Base-by-base conservation (phyloP, 345 rosid species). In the Brassica juncea region DNA sequence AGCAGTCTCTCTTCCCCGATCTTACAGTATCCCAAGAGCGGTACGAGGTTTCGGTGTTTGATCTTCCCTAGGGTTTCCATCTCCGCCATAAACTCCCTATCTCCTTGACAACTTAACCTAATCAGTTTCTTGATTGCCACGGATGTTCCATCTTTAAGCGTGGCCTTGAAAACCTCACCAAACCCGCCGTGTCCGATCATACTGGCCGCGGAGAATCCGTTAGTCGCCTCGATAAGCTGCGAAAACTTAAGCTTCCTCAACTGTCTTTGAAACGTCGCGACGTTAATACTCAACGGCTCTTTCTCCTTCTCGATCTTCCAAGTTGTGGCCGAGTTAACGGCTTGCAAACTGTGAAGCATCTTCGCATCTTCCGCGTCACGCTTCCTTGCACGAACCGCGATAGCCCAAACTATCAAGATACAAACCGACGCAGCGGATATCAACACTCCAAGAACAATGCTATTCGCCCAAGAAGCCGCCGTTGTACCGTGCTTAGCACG, bases 291-390 rank as follows among this genome's bases (percentile, higher is more conserved):
- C 69, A 94, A 44, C 11, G 99, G 99, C 80, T 94, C 99, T 81
- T 88, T 94, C 85, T 94, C 98, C 79, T 92, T 94, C 74, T 94
- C 99, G 47, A 94, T 92, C 87, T 92, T 94, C 99, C 99, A 94
- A 0, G 98, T 94, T 0, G 98, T 94, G 4, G 98, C 96, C 0
- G 97, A 94, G 28, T 90, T 86, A 14, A 87, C 82, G 8, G 95
- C 96, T 61, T 92, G 97, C 84, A 94, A 74, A 75, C 97, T 94
- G 7, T 82, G 87, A 34, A 94, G 94, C 93, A 94, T 91, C 86
- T 91, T 92, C 1, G 87, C 90, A 42, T 91, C 93, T 69, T 90
- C 94, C 3, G 89, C 94, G 70, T 91, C 97, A 83, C 80, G 87
- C 28, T 89, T 88, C 84, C 94, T 86, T 0, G 91, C 87, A 1